Percentiles rank a stretch among this genome's conserved stretches.
phyloP scores from a whole-genome alignment of 2,329 filamentous ascomycete genomes.

The Aspergillus terreus region DNA sequence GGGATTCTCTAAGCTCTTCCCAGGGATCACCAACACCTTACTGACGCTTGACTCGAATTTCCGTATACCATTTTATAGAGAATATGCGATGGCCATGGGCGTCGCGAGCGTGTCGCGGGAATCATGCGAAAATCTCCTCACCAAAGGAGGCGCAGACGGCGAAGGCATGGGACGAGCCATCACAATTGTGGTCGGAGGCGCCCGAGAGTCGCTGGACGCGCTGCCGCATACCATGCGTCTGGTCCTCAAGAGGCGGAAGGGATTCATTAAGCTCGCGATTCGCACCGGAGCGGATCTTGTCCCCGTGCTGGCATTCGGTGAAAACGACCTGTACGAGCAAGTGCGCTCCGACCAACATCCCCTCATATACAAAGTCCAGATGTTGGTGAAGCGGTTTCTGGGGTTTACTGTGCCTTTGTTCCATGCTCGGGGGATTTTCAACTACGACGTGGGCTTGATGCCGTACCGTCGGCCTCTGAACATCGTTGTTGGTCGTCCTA shows the following conservation, averaged over 20 bases:
- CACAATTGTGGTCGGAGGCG: slow-evolving; percentile 91
- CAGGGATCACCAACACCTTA: slow-evolving; percentile 89
- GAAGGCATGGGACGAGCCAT: slow-evolving; percentile 93
- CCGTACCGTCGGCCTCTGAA: slow-evolving; percentile 86
- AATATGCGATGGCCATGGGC: slow-evolving; percentile 88
- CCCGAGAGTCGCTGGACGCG: slow-evolving; percentile 85
- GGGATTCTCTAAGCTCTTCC: slow-evolving; percentile 82
- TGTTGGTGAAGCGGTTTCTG: slow-evolving; percentile 77
- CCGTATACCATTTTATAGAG: slow-evolving; percentile 85
- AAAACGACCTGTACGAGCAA: slow-evolving; percentile 95
- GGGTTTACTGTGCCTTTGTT: slow-evolving; percentile 92
- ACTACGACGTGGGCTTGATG: slow-evolving; percentile 96
- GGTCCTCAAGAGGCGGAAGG: slow-evolving; percentile 78
- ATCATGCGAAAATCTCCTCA: slow-evolving; percentile 84
- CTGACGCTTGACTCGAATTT: slow-evolving; percentile 96
- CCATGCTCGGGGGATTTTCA: slow-evolving; percentile 88
- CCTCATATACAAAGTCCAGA: slow-evolving; percentile 73
- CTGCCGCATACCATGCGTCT: slow-evolving; percentile 72
- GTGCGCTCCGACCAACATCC: slow-evolving; percentile 74
- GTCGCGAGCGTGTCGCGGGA: slow-evolving; percentile 85
- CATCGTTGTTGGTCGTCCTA: slow-evolving; percentile 81
- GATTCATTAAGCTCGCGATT: slow-evolving; percentile 90
- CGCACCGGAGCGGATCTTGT: slow-evolving; percentile 91
- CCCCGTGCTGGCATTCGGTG: slow-evolving; percentile 86
- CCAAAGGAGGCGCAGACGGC: slow-evolving; percentile 68